phyloP scores from a whole-genome alignment of 1,284 basidiomycete genomes.

The Trametes polyzona region DNA sequence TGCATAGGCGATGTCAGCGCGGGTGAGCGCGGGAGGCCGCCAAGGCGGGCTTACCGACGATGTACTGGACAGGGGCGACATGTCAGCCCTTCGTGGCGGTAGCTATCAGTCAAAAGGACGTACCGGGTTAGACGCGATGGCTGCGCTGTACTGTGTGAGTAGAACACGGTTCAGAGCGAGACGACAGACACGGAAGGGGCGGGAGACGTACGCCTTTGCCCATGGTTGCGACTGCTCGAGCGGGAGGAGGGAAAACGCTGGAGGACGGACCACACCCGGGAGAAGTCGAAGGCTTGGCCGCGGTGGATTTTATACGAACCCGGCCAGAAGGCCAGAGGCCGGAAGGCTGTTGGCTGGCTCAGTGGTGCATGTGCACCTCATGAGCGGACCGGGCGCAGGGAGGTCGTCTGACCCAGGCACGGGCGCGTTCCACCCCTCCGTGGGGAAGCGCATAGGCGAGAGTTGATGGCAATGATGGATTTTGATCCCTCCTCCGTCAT shows the following conservation, averaged over 20 bases:
- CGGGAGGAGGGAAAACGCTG: slow-evolving; percentile 8
- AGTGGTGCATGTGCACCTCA: slow-evolving; percentile 2
- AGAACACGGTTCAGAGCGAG: background rate
- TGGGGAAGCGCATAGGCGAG: slow-evolving; percentile 2
- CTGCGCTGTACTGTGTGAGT: slow-evolving; percentile 39
- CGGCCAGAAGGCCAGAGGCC: background rate
- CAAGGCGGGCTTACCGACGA: slow-evolving; percentile 57
- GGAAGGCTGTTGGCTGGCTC: background rate
- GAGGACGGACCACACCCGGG: slow-evolving; percentile 18
- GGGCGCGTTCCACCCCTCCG: slow-evolving; percentile 4
- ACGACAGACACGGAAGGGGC: background rate
- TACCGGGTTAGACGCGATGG: slow-evolving; percentile 44
- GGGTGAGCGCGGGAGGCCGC: no score
- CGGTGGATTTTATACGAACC: slow-evolving; percentile 7
- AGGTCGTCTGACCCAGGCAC: slow-evolving; percentile 23
- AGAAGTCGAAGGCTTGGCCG: background rate
- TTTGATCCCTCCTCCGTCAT: slow-evolving; percentile 3
- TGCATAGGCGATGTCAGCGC: slow-evolving; percentile 37
- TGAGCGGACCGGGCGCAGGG: slow-evolving; percentile 6
- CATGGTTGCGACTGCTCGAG: slow-evolving; percentile 27
- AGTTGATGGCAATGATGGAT: slow-evolving; percentile 9
- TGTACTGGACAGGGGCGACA: slow-evolving; percentile 41
- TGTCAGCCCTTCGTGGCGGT: background rate
- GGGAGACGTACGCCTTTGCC: slow-evolving; percentile 35
- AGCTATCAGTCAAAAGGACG: slow-evolving; percentile 9